Conservation (phyloP, 2,329 filamentous ascomycete species). For the Apiospora pterosperma region DNA sequence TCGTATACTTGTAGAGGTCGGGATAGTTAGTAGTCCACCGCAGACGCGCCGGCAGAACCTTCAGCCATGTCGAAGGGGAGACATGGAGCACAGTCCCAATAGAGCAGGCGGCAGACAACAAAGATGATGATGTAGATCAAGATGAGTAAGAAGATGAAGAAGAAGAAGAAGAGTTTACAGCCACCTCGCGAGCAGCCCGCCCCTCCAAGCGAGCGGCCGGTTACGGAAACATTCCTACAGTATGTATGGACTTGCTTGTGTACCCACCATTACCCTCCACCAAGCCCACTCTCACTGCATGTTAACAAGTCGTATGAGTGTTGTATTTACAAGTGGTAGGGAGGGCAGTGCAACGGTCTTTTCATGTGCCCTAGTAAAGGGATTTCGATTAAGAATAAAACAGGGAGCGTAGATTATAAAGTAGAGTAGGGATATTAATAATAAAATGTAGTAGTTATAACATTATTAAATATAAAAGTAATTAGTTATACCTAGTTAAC, state of each 20-base stretch:
- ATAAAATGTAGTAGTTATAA: no score
- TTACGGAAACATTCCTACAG: neutral
- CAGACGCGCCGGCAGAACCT: neutral
- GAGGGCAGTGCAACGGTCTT: neutral
- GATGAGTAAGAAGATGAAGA: neutral
- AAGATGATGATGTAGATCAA: no score
- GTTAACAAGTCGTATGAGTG: neutral
- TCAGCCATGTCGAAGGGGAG: neutral
- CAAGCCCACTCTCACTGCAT: slow-evolving; percentile 1
- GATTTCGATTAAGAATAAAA: neutral
- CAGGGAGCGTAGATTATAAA: no score
- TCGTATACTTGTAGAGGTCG: neutral
- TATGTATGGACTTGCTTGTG: slow-evolving; percentile 1
- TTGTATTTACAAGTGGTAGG: neutral
- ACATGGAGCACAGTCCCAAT: no score
- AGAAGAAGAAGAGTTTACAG: neutral
- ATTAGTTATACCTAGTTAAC: no score
- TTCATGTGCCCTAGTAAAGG: neutral
- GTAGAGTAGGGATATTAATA: no score
- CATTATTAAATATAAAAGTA: no score
- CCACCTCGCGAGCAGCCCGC: neutral
- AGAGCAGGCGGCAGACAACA: neutral
- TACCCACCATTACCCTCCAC: slow-evolving; percentile 1
- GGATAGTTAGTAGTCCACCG: neutral
- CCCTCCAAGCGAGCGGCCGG: neutral